phyloP scores from a whole-genome alignment of 768 basidiomycete species.

The Gymnopilus dilepis region DNA sequence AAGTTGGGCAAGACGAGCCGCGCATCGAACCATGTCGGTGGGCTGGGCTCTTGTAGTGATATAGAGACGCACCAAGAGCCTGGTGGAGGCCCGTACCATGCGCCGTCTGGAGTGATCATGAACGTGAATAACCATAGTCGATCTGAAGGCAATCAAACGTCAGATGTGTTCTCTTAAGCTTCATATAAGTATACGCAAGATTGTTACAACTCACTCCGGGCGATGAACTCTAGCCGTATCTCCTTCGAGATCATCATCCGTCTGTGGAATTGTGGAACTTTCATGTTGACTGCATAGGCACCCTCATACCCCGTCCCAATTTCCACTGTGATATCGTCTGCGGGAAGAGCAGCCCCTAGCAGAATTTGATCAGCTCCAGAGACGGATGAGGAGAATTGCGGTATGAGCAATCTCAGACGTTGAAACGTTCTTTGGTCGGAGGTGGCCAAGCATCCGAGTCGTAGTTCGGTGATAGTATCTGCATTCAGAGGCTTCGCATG shows the following conservation, averaged over 20 bases:
- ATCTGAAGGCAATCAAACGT: conserved; percentile 34
- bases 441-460: conserved; percentile 67
- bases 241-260: conserved; percentile 65
- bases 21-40: conserved; percentile 63
- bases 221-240: conserved; percentile 69
- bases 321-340: conserved; percentile 58
- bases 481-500: conserved; percentile 49
- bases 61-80: conserved; percentile 58
- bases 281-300: conserved; percentile 57
- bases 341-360: conserved; percentile 42
- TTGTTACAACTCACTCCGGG: conserved; percentile 46
- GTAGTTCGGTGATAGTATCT: conserved; percentile 60
- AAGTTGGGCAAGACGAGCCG: conserved; percentile 39
- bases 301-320: conserved; percentile 55
- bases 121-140: conserved; percentile 62
- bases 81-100: conserved; percentile 30
- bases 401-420: conserved; percentile 52
- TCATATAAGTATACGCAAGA: too few species aligned
- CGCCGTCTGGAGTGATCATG: conserved; percentile 28
- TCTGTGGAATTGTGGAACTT: conserved; percentile 65
- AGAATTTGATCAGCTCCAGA: conserved; percentile 59
- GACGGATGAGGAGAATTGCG: conserved; percentile 49
- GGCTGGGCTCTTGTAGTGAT: conserved; percentile 57
- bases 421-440: conserved; percentile 67
- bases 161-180: too few species aligned